Evolutionary conservation across 352 stramenopile species (phyloP), one percentile per base, ranked within the genome.

Genomic region (Pythium aristosporum): DNA sequence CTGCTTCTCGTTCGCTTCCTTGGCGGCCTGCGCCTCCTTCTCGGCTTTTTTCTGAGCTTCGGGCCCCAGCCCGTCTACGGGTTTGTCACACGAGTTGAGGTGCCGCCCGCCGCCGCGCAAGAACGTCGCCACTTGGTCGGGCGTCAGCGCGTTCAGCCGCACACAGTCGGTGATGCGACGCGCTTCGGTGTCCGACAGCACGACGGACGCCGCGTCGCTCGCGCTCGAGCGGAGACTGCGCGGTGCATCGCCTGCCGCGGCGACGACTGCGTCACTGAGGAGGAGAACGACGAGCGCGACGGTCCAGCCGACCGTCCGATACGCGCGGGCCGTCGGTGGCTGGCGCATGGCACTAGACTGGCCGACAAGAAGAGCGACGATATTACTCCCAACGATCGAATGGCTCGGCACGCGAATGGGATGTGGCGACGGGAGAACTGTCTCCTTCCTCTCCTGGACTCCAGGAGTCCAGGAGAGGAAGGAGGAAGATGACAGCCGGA

Each of bases 101-200:
- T 13, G 44, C 6, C 44, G 44, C 18, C 44, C 18, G 20, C 44
- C 44, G 20, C 20, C 20, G 44, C 44, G 44, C 44, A 50, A 21
- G 44, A 50, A 50, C 18, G 20, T 20, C 18, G 16, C 44, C 44
- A 50, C 44, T 50, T 50, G 44, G 7, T 25, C 44, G 5, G 44
- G 44, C n/a, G 44, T 50, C 18, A 50, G 44, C 44, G 16, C 44
- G 20, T 50, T 25, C 7, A 50, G 16, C 16, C 41, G 41, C 41
- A 16, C 44, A 15, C 44, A 50, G 44, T 50, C 44, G 44, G 18
- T 50, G 18, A 50, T 25, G n/a, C 44, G 44, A 30, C 44, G 44
- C 16, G 44, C 44, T 30, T 32, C 20, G 6, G 16, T 16, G 18
- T 50, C 44, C 7, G 6, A 3, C 20, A 18, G 3, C 20, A 18